Evolutionary conservation across 2,329 filamentous ascomycete species (phyloP).

Genomic region (Fusarium nelsonii): DNA sequence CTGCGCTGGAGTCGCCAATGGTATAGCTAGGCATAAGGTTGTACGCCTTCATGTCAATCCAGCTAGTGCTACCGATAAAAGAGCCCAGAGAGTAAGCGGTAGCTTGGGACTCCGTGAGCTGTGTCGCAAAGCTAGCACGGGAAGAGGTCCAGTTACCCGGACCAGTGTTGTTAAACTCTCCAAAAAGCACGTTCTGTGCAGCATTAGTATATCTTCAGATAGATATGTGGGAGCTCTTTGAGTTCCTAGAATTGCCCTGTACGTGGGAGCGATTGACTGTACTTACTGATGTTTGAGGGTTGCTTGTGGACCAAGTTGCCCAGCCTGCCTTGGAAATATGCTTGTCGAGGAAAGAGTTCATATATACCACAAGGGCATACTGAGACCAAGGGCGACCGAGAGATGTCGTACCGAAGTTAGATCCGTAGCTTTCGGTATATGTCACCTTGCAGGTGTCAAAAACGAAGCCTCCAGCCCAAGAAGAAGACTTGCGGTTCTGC

Average conservation of each 20-base stretch:
- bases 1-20: conserved; percentile 10
- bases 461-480: conserved; percentile 51
- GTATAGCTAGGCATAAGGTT: conserved; percentile 42
- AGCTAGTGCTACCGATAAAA: conserved; percentile 42
- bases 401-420: conserved; percentile 54
- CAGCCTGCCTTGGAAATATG: conserved; percentile 44
- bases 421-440: conserved; percentile 45
- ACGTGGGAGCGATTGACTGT: neutral
- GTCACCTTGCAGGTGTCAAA: conserved; percentile 51
- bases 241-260: too few relatives aligned
- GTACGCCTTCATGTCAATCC: conserved; percentile 45
- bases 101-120: conserved; percentile 38
- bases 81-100: conserved; percentile 30
- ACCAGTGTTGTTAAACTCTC: conserved; percentile 71
- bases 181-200: conserved; percentile 62
- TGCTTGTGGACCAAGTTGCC: conserved; percentile 67
- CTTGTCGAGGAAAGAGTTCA: conserved; percentile 60
- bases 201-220: neutral
- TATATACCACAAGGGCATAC: conserved; percentile 61
- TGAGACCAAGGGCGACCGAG: conserved; percentile 61
- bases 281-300: conserved; percentile 63
- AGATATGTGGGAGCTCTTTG: neutral
- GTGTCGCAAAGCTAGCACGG: conserved; percentile 40
- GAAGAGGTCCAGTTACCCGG: conserved; percentile 42
- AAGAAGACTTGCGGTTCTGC: conserved; percentile 48